These are phyloP conservation scores for Cyclanthera cordifolia DNA, from an alignment of 306 rosid genomes.

Conservation along the genomic window DNA sequence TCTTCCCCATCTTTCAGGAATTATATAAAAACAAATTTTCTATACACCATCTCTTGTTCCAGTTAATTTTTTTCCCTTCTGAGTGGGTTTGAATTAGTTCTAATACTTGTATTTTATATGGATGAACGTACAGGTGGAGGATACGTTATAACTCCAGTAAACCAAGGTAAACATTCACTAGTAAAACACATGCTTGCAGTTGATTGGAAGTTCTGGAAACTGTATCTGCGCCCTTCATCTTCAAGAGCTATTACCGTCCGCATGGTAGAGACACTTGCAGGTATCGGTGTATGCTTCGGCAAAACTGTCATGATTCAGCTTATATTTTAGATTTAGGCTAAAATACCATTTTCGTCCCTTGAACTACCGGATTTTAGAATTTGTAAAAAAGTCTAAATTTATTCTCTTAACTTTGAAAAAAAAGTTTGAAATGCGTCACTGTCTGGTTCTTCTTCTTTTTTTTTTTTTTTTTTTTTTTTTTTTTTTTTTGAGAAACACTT, in stretches of 20 bases:
- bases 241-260: conserved; percentile 52
- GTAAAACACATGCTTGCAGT: conserved; percentile 87
- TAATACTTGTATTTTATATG: neutral
- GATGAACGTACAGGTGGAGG: conserved; percentile 63
- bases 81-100: conserved; percentile 9
- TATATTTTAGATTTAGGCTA: neutral
- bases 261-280: conserved; percentile 79
- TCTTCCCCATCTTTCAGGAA: neutral
- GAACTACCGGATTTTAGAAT: too few species aligned
- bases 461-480: too few species aligned
- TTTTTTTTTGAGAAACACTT: too few species aligned
- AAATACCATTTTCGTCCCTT: too few species aligned
- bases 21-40: neutral
- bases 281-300: conserved; percentile 24
- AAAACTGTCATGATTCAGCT: neutral
- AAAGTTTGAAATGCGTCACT: too few species aligned
- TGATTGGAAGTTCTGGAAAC: conserved; percentile 87
- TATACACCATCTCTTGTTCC: neutral
- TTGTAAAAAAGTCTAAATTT: too few species aligned
- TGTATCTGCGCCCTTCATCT: conserved; percentile 47
- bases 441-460: too few species aligned
- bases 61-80: neutral
- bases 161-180: conserved; percentile 55
- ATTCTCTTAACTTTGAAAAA: too few species aligned
- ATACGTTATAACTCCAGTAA: conserved; percentile 62